Conservation (phyloP, 2,329 filamentous ascomycete species). For the Chaetomium olivaceum region DNA sequence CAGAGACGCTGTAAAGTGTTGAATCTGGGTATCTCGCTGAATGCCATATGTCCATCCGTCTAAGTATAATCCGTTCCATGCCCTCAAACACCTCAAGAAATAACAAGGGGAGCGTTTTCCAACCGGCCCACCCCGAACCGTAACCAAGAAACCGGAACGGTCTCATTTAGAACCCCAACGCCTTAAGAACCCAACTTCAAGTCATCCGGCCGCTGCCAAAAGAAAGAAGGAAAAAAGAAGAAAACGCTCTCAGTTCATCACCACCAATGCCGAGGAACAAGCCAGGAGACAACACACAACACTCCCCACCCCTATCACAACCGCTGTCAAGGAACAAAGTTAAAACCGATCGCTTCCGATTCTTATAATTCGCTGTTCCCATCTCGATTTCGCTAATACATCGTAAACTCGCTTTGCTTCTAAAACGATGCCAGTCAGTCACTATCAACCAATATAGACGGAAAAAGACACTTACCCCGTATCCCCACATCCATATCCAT, state of each 20-base stretch:
- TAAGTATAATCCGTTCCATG: slow-evolving; percentile 1
- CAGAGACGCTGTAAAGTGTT: neutral
- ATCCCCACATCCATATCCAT: neutral
- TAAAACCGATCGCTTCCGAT: slow-evolving; percentile 1
- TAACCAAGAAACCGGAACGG: neutral
- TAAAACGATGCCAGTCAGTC: neutral
- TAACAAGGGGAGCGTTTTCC: neutral
- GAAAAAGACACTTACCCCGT: neutral
- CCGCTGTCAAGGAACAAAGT: neutral
- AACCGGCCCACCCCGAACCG: neutral
- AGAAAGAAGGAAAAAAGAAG: no score
- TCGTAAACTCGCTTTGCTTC: neutral
- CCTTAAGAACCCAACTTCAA: neutral
- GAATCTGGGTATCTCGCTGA: slow-evolving; percentile 17
- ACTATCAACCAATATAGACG: neutral
- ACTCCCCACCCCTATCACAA: neutral
- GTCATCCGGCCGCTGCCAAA: neutral
- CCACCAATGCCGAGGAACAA: no score
- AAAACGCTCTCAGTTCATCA: no score
- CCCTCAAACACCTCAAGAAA: slow-evolving; percentile 1
- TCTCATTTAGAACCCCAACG: neutral
- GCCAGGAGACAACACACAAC: neutral
- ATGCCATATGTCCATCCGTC: slow-evolving; percentile 6
- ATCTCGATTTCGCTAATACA: slow-evolving; percentile 1
- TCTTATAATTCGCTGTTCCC: neutral